Base-by-base conservation (phyloP, 2,329 filamentous ascomycete species). In the Tolypocladium ovalisporum region DNA sequence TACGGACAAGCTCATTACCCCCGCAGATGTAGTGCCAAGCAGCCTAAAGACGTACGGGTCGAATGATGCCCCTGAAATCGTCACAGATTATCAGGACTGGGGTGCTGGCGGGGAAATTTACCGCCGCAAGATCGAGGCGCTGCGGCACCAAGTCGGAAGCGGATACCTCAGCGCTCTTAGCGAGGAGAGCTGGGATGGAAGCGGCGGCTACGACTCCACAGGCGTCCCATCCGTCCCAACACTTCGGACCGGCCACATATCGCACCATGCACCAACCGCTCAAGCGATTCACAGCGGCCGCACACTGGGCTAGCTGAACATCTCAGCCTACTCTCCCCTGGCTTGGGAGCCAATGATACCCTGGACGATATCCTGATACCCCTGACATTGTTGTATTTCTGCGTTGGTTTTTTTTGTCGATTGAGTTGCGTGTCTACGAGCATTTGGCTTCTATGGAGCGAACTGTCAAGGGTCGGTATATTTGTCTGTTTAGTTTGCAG, bases 141-240 rank as follows among this genome's bases (percentile, higher is more conserved):
- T 97, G 56, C 87, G 91, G 60, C 87, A 87, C 66, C 90, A 93
- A 66, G 86, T 96, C 62, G 92, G 92, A 36, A 90, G 86, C 64
- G 88, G 86, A 40, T 99, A 96, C 81, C 80, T 99, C 42, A 92
- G 86, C 61, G 90, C 89, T 17, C 77, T 97, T 54, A 88, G 88
- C 59, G 92, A 96, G 65, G 89, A 94, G 69, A 79, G 75, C 47
- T 86, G 83, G 82, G 79, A 84, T 60, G 64, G 74, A 8, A 71
- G 71, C 52, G 61, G 60, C 9, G 57, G 62, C 52, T 65, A 62
- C 52, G 57, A 63, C 42, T 47, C 64, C 19, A 42, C 62, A 29
- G 58, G 54, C 54, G 61, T 70, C 36, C 57, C 67, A 32, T 63
- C 67, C 9, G 60, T 67, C 54, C 60, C 67, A 47, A 61, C 64